Evolutionary conservation across 768 basidiomycete genomes (phyloP).

Genomic region (Dacryopinax spathularia): DNA sequence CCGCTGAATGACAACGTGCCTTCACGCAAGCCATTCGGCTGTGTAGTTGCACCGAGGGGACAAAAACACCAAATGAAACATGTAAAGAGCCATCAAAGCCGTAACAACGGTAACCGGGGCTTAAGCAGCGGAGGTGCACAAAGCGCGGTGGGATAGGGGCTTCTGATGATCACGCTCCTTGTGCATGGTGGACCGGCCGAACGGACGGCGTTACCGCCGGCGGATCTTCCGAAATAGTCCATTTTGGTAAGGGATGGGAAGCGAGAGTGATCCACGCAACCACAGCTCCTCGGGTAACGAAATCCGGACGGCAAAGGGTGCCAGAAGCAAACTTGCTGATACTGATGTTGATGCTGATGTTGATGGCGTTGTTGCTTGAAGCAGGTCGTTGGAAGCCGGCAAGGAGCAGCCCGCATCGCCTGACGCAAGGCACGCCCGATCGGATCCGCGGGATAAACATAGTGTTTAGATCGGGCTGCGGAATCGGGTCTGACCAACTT

Average conservation of each 20-base stretch:
- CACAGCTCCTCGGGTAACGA: no score
- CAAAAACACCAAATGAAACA: no score
- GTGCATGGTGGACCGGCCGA: background rate
- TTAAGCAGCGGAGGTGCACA: no score
- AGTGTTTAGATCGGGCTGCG: background rate
- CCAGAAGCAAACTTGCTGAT: background rate
- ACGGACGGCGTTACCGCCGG: background rate
- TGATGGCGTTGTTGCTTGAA: no score
- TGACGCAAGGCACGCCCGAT: background rate
- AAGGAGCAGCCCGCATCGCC: background rate
- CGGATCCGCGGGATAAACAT: constrained; percentile 2
- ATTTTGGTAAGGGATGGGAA: background rate
- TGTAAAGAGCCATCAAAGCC: no score
- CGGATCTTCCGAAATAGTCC: background rate
- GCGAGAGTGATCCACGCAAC: no score
- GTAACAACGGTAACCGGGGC: no score
- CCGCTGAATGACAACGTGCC: background rate
- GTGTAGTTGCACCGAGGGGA: no score
- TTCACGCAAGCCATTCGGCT: background rate
- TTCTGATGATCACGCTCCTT: no score
- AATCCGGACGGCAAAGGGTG: no score
- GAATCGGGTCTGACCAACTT: background rate
- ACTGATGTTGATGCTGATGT: no score
- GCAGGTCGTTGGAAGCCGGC: background rate
- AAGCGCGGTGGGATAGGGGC: no score